Evolutionary conservation across 164 flowering plant species (phyloP).

Genomic region (Dillenia turbinata): DNA sequence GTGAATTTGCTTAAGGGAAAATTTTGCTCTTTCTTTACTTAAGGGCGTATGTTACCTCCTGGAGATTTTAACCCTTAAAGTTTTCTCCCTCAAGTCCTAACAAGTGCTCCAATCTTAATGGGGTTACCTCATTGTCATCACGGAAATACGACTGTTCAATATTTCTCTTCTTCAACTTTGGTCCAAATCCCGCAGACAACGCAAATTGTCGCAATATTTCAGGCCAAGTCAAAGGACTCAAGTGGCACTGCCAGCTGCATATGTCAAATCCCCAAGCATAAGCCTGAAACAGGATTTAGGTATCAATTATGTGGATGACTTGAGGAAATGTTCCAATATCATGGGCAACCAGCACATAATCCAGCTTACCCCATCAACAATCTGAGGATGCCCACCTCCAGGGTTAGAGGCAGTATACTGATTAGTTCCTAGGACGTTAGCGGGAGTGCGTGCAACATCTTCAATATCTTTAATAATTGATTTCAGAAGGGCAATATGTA

Average conservation of each 20-base stretch:
- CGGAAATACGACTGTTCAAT: constrained; percentile 36
- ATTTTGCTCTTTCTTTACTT: too few relatives aligned
- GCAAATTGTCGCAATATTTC: constrained; percentile 85
- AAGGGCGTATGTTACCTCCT: too few relatives aligned
- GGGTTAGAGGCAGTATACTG: constrained; percentile 68
- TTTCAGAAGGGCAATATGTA: constrained; percentile 74
- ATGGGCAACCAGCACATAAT: constrained; percentile 1
- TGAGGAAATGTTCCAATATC: background rate
- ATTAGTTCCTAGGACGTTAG: constrained; percentile 53
- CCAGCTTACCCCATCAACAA: constrained; percentile 82
- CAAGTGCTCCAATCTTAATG: too few relatives aligned
- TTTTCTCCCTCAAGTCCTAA: too few relatives aligned
- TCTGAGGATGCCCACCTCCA: constrained; percentile 90
- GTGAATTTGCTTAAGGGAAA: too few relatives aligned
- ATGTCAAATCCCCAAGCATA: constrained; percentile 98
- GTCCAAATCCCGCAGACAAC: constrained; percentile 85
- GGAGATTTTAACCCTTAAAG: too few relatives aligned
- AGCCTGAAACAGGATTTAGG: constrained; percentile 46
- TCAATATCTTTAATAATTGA: constrained; percentile 86
- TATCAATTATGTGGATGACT: background rate
- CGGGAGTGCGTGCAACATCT: constrained; percentile 85
- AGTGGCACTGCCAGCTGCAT: constrained; percentile 70
- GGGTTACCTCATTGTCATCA: constrained; percentile 68
- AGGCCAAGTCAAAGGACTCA: constrained; percentile 90
- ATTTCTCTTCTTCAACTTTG: constrained; percentile 58